Conservation (phyloP, 1,284 basidiomycete genomes). For the Volvariella volvacea region DNA sequence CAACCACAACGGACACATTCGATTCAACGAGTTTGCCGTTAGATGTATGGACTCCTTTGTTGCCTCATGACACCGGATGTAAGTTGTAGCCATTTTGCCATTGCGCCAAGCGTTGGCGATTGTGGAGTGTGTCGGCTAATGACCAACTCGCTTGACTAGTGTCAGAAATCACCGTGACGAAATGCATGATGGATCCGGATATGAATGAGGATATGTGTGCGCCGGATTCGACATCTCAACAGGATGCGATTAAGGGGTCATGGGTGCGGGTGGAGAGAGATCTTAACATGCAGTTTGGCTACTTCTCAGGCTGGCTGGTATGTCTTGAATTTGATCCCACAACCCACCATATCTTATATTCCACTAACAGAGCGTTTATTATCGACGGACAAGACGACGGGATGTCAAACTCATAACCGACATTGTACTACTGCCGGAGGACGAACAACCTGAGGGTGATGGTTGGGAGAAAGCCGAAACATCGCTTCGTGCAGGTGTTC, state of each 20-base stretch:
- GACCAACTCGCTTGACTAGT: conserved; percentile 37
- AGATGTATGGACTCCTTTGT: conserved; percentile 75
- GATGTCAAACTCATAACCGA: conserved; percentile 68
- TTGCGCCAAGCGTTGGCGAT: not conserved
- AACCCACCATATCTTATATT: not conserved
- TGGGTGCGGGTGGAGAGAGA: conserved; percentile 84
- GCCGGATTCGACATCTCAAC: conserved; percentile 62
- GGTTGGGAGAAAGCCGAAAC: conserved; percentile 53
- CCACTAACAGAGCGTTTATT: conserved; percentile 61
- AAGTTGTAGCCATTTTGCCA: too few relatives aligned
- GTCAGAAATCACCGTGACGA: conserved; percentile 70
- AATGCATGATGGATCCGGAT: conserved; percentile 64
- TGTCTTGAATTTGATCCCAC: conserved; percentile 11
- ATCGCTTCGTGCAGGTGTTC: conserved; percentile 52
- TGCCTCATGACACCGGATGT: conserved; percentile 80
- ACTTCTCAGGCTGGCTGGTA: conserved; percentile 52
- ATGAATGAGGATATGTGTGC: conserved; percentile 51
- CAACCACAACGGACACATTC: conserved; percentile 27
- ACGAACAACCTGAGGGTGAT: conserved; percentile 38
- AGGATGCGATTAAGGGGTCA: conserved; percentile 76
- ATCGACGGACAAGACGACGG: conserved; percentile 76
- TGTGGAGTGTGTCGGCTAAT: conserved; percentile 6
- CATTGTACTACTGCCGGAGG: conserved; percentile 46
- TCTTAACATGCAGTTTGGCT: conserved; percentile 61
- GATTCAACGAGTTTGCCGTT: conserved; percentile 67